Evolutionary conservation across 768 basidiomycete genomes (phyloP).

Genomic region (Lactarius tabidus): DNA sequence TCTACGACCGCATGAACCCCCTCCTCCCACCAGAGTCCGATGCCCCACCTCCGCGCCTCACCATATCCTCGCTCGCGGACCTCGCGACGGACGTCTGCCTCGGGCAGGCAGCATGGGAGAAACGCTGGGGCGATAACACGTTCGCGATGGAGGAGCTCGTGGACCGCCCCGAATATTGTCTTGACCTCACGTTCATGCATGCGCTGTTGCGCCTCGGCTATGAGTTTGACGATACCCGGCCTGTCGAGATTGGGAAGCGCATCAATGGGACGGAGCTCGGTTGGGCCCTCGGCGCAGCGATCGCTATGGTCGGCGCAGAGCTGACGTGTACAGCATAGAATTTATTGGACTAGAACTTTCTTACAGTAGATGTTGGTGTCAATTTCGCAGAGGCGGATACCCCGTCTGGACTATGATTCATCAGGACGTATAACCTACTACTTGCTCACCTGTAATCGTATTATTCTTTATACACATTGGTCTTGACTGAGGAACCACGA

Average conservation of each 20-base stretch:
- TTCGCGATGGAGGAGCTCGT: conserved; percentile 63
- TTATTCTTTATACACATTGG: not conserved
- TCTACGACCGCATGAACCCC: conserved; percentile 89
- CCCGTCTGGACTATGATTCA: not conserved
- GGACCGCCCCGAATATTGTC: conserved; percentile 88
- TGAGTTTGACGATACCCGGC: conserved; percentile 69
- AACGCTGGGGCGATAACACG: conserved; percentile 43
- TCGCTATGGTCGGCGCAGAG: conserved; percentile 65
- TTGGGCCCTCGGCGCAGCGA: conserved; percentile 86
- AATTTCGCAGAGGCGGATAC: not conserved
- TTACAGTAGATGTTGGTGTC: not conserved
- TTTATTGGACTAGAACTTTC: not conserved
- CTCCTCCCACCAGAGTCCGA: conserved; percentile 45
- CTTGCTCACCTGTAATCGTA: not conserved
- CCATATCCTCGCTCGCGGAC: conserved; percentile 52
- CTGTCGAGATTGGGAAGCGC: conserved; percentile 80
- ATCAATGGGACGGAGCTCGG: conserved; percentile 88
- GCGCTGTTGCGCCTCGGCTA: conserved; percentile 83
- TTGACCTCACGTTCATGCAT: conserved; percentile 96
- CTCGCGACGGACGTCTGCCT: conserved; percentile 71
- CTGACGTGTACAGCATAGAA: conserved; percentile 47
- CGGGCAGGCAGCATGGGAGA: conserved; percentile 58
- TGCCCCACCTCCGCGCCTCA: conserved; percentile 29
- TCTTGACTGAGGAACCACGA: not conserved
- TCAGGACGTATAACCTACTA: not conserved